These are phyloP conservation scores for Corylus avellana DNA, from an alignment of 306 rosid species.

Conservation along the genomic window DNA sequence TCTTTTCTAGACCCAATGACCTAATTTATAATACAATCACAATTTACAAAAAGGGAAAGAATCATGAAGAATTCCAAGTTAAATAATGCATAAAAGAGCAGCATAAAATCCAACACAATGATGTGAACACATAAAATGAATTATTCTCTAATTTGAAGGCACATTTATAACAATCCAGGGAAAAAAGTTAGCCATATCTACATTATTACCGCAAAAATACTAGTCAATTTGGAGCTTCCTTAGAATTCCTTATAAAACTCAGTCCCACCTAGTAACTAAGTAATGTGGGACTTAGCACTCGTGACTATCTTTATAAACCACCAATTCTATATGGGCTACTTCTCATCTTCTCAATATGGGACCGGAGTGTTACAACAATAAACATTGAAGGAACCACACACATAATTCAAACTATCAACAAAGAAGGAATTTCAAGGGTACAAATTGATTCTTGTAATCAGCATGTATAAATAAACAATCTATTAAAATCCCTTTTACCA, in stretches of 20 bases:
- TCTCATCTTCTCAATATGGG: no score
- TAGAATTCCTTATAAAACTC: no score
- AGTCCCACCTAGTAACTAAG: no score
- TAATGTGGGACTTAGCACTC: no score
- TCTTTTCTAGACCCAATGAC: conserved; percentile 52
- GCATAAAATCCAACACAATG: conserved; percentile 15
- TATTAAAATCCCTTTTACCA: neutral
- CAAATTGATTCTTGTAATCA: neutral
- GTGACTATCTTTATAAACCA: no score
- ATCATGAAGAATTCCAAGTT: conserved; percentile 2
- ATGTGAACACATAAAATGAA: conserved; percentile 16
- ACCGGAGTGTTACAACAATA: neutral
- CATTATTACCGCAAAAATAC: no score
- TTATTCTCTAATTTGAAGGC: no score
- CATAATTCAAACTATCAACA: neutral
- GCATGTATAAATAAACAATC: neutral
- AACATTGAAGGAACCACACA: neutral
- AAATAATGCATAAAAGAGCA: conserved; percentile 9
- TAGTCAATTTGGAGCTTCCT: no score
- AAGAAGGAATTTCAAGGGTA: neutral
- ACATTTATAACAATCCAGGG: no score
- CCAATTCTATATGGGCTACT: no score
- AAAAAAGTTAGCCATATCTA: no score
- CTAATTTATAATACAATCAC: conserved; percentile 39
- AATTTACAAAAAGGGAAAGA: conserved; percentile 6